phyloP scores from a whole-genome alignment of 345 rosid genomes.

The Triadica sebifera region DNA sequence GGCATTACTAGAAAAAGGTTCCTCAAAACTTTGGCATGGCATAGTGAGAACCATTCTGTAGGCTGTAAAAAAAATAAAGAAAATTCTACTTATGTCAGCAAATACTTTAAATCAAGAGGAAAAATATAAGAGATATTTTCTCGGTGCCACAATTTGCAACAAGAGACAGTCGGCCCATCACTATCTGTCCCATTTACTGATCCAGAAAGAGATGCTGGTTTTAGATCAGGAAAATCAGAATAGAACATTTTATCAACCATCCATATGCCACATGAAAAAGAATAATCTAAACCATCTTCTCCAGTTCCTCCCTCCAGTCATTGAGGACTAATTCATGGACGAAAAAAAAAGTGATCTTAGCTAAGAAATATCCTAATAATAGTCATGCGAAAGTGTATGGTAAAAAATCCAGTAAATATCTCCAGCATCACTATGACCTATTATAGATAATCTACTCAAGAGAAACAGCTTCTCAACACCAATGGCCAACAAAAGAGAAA shows the following conservation, averaged over 20 bases:
- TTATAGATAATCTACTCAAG: too few relatives aligned
- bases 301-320: not conserved
- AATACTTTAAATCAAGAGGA: not conserved
- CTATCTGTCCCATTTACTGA: too few relatives aligned
- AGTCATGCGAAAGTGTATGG: not conserved
- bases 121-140: not conserved
- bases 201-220: not conserved
- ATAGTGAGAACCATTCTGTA: not conserved
- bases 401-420: not conserved
- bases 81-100: not conserved
- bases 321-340: not conserved
- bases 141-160: too few relatives aligned
- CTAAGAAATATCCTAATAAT: not conserved
- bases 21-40: not conserved
- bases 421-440: too few relatives aligned
- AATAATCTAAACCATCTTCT: not conserved
- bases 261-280: not conserved
- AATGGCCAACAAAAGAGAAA: too few relatives aligned
- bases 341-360: not conserved
- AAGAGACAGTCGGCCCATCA: not conserved
- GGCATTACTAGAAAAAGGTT: not conserved
- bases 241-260: not conserved
- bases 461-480: too few relatives aligned
- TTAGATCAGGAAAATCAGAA: not conserved
- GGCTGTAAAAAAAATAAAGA: not conserved